phyloP scores from a whole-genome alignment of 2,329 filamentous ascomycete species.

The Colletotrichum tropicicola region DNA sequence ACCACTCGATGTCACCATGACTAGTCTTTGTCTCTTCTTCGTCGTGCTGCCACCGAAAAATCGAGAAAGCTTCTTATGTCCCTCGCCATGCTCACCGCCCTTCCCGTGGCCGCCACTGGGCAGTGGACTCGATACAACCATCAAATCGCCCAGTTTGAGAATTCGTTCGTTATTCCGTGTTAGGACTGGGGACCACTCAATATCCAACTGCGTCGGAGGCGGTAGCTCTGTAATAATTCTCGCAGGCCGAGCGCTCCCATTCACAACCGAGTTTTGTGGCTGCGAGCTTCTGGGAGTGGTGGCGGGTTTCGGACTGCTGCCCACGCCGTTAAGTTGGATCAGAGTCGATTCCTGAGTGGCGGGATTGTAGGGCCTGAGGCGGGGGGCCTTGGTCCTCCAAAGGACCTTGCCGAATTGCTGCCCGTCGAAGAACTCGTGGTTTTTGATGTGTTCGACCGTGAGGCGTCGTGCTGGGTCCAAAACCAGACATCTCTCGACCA shows the following conservation, averaged over 20 bases:
- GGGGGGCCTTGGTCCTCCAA: slow-evolving; percentile 91
- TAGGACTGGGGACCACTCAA: slow-evolving; percentile 97
- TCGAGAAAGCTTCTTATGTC: slow-evolving; percentile 87
- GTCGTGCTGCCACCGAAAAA: slow-evolving; percentile 93
- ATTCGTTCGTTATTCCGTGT: slow-evolving; percentile 93
- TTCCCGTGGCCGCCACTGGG: slow-evolving; percentile 78
- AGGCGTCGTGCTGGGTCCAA: slow-evolving; percentile 85
- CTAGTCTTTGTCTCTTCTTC: slow-evolving; percentile 91
- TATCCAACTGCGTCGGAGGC: slow-evolving; percentile 95
- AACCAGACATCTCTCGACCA: slow-evolving; percentile 90
- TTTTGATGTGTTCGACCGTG: slow-evolving; percentile 95
- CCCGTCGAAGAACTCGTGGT: slow-evolving; percentile 93
- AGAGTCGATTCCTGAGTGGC: slow-evolving; percentile 77
- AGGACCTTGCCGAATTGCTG: slow-evolving; percentile 83
- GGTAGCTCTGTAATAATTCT: slow-evolving; percentile 94
- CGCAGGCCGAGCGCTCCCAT: slow-evolving; percentile 68
- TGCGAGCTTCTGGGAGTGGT: slow-evolving; percentile 40
- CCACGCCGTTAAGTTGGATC: slow-evolving; percentile 75
- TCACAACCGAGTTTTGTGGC: slow-evolving; percentile 49
- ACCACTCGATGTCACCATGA: slow-evolving; percentile 93
- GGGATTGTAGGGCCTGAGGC: slow-evolving; percentile 84
- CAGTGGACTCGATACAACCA: slow-evolving; percentile 82
- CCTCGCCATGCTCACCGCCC: slow-evolving; percentile 70
- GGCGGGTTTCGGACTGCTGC: slow-evolving; percentile 40
- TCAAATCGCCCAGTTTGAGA: slow-evolving; percentile 89